Base-by-base conservation (phyloP, 352 stramenopile genomes). In the Globisporangium sylvaticum region DNA sequence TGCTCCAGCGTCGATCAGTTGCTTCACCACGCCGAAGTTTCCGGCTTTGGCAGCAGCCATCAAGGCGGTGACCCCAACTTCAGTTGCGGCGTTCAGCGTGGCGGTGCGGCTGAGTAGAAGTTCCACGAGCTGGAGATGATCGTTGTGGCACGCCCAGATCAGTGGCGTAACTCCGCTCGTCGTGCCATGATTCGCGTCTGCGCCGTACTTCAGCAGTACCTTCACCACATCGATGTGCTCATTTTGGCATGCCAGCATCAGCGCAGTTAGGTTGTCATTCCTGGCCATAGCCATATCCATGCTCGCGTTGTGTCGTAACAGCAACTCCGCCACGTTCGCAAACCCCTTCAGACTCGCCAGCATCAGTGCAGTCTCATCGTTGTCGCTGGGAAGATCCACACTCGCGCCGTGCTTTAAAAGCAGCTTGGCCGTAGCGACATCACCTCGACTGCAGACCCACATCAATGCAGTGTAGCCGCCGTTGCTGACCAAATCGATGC, bases 311-410 rank as follows among this genome's bases (percentile, higher is more conserved):
- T 61, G 55, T 18, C 20, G 18, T n/a, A 61, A 18, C 12, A 61
- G 55, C 55, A 25, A 32, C 7, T 61, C 4, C 31, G 25, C 42
- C 1, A 61, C 42, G 8, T 61, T 37, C 15, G 12, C 20, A 20
- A 15, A n/a, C 31, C 22, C 55, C 55, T 46, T 48, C 22, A 18
- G 20, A 7, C 22, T 22, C 31, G 57, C 34, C 10, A 54, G 20
- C n/a, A 63, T 63, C 34, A 63, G 57, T 10, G 57, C 29, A n/a
- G 37, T 63, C n/a, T 15, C 48, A 22, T 31, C 22, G 48, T 55
- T 55, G 22, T 29, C 4, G 24, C 22, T 18, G 1, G 8, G 10
- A 27, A 53, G 48, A 37, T 61, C 29, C 7, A 46, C 55, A 25
- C 14, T 44, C 15, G 55, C 55, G 20, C 31, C 55, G 18, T 48